Base-by-base conservation (phyloP, 179 eudicot genomes). In the Camellia oleifera region DNA sequence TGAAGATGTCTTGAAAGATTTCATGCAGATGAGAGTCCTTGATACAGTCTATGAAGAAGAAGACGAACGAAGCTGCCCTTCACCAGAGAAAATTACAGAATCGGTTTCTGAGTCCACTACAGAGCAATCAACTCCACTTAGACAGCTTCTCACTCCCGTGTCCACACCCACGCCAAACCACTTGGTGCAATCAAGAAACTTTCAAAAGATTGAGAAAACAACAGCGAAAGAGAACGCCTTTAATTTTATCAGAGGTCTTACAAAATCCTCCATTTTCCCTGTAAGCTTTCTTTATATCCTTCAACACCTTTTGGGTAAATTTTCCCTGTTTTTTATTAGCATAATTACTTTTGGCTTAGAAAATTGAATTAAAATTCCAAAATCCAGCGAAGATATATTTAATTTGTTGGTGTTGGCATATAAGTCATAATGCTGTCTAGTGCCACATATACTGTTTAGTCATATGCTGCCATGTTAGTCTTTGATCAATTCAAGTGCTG, bases 21-120 rank as follows among this genome's bases (percentile, higher is more conserved):
- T 74, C 12, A 74, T 56, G 77, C 65, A 74, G 77, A 32, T 58
- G 77, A 74, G 65, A 74, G 77, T 74, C n/a, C 77, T 74, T 32
- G 77, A 74, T 7, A 74, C 77, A 42, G 77, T 74, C 18, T 74
- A 74, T 58, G 77, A 74, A 42, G 77, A 56, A 52, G 77, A 56
- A 52, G 77, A 74, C 15, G 66, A 74, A 45, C 50, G 77, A 1
- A 74, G 77, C 77, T 57, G 77, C 66, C 53, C 65, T 40, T 74
- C 77, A 5, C 67, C 77, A 40, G 77, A 74, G 40, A 5, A 14
- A 42, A 58, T 40, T 26, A 40, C 12, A 1, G 67, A 74, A 74
- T 11, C 76, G 26, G 62, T 13, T 73, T 20, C 76, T 18, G n/a
- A 54, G 67, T 40, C 52, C 14, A 14, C 11, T 4, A 58, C 65